These are phyloP conservation scores for Chalciporus chontae DNA, from an alignment of 768 basidiomycete genomes.

Conservation along the genomic window DNA sequence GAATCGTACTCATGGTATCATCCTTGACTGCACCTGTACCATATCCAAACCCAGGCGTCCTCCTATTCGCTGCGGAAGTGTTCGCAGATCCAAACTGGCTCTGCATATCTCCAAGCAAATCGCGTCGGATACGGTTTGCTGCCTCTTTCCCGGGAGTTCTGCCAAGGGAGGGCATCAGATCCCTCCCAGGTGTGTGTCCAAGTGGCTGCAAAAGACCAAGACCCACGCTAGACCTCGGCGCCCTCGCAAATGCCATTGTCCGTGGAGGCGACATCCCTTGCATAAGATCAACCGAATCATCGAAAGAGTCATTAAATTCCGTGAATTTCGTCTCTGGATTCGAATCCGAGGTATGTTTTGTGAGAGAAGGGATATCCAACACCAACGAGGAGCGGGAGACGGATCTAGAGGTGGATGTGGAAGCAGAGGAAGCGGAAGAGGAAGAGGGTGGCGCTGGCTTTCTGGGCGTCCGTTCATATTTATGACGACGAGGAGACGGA, in stretches of 20 bases:
- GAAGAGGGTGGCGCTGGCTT: constrained; percentile 15
- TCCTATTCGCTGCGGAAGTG: constrained; percentile 15
- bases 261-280: constrained; percentile 50
- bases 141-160: constrained; percentile 74
- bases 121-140: constrained; percentile 61
- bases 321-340: constrained; percentile 42
- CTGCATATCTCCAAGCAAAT: constrained; percentile 57
- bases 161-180: constrained; percentile 40
- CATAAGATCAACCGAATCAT: constrained; percentile 39
- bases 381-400: constrained; percentile 24
- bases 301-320: constrained; percentile 31
- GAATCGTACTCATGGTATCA: constrained; percentile 66
- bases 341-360: constrained; percentile 32
- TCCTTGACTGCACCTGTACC: constrained; percentile 31
- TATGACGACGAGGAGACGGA: constrained; percentile 36
- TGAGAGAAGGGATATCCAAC: constrained; percentile 52
- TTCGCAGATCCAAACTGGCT: constrained; percentile 25
- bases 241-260: constrained; percentile 50
- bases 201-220: constrained; percentile 34
- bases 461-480: constrained; percentile 28
- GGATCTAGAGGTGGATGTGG: constrained; percentile 33
- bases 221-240: constrained; percentile 32
- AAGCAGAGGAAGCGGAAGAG: constrained; percentile 4
- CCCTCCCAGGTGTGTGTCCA: constrained; percentile 66
- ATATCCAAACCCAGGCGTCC: constrained; percentile 30